Evolutionary conservation across 2,329 filamentous ascomycete species (phyloP), one percentile per base, ranked within the genome.

Genomic region (Atkinsonella texensis): DNA sequence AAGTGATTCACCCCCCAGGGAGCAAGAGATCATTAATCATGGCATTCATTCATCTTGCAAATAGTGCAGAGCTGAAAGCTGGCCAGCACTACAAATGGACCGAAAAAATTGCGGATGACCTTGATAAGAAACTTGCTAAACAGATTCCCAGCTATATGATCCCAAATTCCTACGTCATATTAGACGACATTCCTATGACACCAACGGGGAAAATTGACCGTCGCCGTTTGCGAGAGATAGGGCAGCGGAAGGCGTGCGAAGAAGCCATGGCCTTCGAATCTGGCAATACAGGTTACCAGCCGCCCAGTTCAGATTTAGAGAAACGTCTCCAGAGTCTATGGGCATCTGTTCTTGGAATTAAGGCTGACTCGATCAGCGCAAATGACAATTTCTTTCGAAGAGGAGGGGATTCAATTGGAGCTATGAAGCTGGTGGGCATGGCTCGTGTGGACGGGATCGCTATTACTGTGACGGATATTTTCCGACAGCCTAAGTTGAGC

Each of bases 331-430:
- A 54, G 39, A 17, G 10, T 10, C 39, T 59, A 1, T 59, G 57
- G 57, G 55, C 57, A 18, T 33, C 44, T 18, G 47, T 58, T 9
- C 50, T 59, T 12, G 44, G 32, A 9, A 32, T 56, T 2, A 31
- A 49, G 1, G 20, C 42, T 1, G 50, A 56, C 13, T 49, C 46
- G 12, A 59, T 60, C 28, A 51, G 51, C 11, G 45, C 48, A 13
- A 46, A 55, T 35, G 53, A 58, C 15, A 55, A 46, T 33, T 58
- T 59, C 28, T 17, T 56, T 10, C 39, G 50, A 13, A 39, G 56
- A 68, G 1, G 70, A 69, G 4, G 53, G 56, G 32, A 80, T 74
- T 61, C 59, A 12, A 56, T 62, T 39, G 53, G 48, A 15, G 57
- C 57, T 6, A 57, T 57, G 44, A 47, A 39, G 3, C 41, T 57